These are phyloP conservation scores for Pichia sp. DNA, from an alignment of 1,139 yeast genomes.

Conservation along the genomic window DNA sequence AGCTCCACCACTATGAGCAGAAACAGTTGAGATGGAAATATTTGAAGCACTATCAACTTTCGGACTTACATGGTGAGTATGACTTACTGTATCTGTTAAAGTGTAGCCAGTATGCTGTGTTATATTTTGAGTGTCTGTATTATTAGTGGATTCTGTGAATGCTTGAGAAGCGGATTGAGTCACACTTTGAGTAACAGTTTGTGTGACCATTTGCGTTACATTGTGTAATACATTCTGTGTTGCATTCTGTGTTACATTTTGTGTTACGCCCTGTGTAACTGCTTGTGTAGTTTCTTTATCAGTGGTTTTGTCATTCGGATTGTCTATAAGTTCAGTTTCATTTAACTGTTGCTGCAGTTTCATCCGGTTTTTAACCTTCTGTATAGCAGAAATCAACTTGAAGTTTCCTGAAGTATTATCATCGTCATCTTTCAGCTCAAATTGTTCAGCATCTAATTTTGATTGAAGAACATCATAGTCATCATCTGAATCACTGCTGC, in stretches of 20 bases:
- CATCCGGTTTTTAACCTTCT: conserved; percentile 5
- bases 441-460: conserved; percentile 7
- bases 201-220: too few relatives aligned
- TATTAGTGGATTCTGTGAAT: too few relatives aligned
- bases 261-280: neutral
- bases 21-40: too few relatives aligned
- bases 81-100: too few relatives aligned
- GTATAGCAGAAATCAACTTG: conserved; percentile 4
- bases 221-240: too few relatives aligned
- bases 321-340: neutral
- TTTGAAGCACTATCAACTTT: too few relatives aligned
- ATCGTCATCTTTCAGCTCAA: conserved; percentile 3
- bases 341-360: neutral
- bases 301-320: neutral
- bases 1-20: too few relatives aligned
- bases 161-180: too few relatives aligned
- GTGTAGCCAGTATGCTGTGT: too few relatives aligned
- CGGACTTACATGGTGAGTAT: too few relatives aligned
- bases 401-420: neutral
- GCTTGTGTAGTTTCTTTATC: neutral
- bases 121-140: too few relatives aligned
- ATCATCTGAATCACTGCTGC: conserved; percentile 5
- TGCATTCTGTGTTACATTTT: neutral
- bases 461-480: conserved; percentile 11
- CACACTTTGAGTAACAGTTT: neutral